A percentile compares a stretch with the other conserved stretches of the same genome.
These are phyloP conservation scores for Raffaelea albimanens DNA, from an alignment of 2,329 filamentous ascomycete genomes.

Conservation along the genomic window DNA sequence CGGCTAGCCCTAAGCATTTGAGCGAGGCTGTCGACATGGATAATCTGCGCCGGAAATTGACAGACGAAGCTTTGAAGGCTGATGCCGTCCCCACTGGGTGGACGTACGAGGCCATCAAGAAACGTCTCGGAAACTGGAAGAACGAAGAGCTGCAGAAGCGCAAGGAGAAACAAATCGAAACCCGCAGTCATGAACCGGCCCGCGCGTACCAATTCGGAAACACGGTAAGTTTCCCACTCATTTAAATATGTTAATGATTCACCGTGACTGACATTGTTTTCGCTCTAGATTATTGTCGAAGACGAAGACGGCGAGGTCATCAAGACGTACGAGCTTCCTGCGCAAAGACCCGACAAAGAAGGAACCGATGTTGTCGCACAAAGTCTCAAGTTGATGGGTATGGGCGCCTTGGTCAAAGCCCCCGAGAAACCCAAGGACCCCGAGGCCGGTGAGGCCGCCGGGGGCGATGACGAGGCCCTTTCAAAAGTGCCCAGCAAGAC, in stretches of 20 bases:
- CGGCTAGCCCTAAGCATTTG: background rate
- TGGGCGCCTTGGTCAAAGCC: constrained; percentile 33
- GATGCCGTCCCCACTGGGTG: constrained; percentile 24
- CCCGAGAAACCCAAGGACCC: constrained; percentile 21
- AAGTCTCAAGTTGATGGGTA: constrained; percentile 45
- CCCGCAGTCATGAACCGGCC: constrained; percentile 59
- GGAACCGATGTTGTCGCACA: constrained; percentile 28
- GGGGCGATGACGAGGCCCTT: constrained; percentile 12
- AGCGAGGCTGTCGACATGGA: constrained; percentile 1
- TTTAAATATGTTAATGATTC: background rate
- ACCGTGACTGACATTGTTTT: background rate
- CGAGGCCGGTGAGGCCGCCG: constrained; percentile 21
- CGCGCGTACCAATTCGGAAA: constrained; percentile 79
- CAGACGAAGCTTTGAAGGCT: constrained; percentile 18
- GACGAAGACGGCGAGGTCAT: constrained; percentile 77
- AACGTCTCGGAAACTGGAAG: constrained; percentile 40
- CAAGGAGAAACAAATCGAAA: constrained; percentile 47
- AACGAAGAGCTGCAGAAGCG: constrained; percentile 53
- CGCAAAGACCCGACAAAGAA: constrained; percentile 35
- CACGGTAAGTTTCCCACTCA: constrained; percentile 38
- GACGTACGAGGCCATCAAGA: constrained; percentile 37
- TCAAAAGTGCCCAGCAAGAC: constrained; percentile 16
- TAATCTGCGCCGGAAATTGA: constrained; percentile 13
- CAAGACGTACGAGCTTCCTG: constrained; percentile 69
- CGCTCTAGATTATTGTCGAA: constrained; percentile 62